Evolutionary conservation across 1,284 basidiomycete species (phyloP).

Genomic region (Trametes versicolor): DNA sequence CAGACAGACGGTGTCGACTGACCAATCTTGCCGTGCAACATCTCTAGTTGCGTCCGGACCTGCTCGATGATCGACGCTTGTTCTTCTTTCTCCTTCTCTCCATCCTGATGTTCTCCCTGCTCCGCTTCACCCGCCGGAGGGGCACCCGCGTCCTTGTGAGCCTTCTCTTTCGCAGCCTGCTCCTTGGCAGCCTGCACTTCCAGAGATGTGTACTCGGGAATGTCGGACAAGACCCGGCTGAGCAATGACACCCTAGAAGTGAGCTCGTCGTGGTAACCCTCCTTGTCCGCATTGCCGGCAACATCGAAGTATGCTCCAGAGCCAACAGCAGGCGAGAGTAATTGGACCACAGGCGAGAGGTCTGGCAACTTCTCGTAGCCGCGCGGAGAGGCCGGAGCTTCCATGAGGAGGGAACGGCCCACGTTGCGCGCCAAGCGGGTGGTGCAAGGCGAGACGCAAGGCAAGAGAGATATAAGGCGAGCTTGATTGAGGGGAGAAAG

Average conservation of each 20-base stretch:
- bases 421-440: constrained; percentile 65
- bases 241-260: constrained; percentile 63
- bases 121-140: constrained; percentile 22
- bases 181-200: constrained; percentile 47
- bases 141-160: constrained; percentile 25
- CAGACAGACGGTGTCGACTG: background rate
- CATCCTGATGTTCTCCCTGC: background rate
- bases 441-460: constrained; percentile 57
- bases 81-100: constrained; percentile 37
- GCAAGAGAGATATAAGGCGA: constrained; percentile 60
- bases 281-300: constrained; percentile 48
- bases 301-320: constrained; percentile 54
- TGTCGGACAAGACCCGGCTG: constrained; percentile 61
- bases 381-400: constrained; percentile 15
- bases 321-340: constrained; percentile 48
- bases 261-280: constrained; percentile 71
- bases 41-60: constrained; percentile 57
- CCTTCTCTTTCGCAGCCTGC: constrained; percentile 36
- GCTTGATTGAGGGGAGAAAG: constrained; percentile 52
- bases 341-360: constrained; percentile 39
- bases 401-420: constrained; percentile 50
- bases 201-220: constrained; percentile 62
- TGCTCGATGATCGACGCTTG: constrained; percentile 56
- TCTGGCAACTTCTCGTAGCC: constrained; percentile 34
- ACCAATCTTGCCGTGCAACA: constrained; percentile 72